A percentile compares a stretch with the other conserved stretches of the same genome.
Evolutionary conservation across 768 basidiomycete genomes (phyloP).

Genomic region (Mycena vulgaris): DNA sequence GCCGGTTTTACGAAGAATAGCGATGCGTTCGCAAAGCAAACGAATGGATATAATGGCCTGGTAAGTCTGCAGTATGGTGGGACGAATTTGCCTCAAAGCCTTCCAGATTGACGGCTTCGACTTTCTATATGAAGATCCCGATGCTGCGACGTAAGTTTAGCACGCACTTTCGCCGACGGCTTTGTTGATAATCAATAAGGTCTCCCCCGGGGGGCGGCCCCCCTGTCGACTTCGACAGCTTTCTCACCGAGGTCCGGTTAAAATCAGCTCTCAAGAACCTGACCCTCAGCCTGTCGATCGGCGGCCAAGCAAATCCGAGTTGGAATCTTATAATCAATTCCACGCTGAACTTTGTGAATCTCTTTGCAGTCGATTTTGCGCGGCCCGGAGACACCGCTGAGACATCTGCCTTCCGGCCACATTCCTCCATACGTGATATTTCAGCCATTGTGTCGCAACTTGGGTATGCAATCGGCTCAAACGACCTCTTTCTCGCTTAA

Average conservation of each 20-base stretch:
- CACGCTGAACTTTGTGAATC: slow-evolving; percentile 2
- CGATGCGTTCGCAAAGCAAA: neutral
- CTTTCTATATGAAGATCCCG: slow-evolving; percentile 5
- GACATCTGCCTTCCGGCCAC: no score
- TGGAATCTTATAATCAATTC: neutral
- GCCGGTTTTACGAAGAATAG: neutral
- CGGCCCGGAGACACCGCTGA: no score
- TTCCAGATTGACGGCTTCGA: slow-evolving; percentile 8
- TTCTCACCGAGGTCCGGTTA: neutral
- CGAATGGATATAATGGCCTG: slow-evolving; percentile 1
- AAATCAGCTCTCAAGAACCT: slow-evolving; percentile 2
- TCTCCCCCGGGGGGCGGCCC: neutral
- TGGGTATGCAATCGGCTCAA: no score
- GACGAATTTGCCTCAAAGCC: neutral
- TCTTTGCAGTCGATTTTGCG: slow-evolving; percentile 2
- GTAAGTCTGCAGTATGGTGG: neutral
- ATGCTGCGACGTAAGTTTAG: neutral
- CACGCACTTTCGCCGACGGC: neutral
- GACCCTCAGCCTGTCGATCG: slow-evolving; percentile 8
- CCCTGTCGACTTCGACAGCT: neutral
- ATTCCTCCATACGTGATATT: no score
- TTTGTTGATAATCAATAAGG: neutral
- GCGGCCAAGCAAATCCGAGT: neutral
- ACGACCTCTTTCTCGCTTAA: no score
- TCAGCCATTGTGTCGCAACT: no score